Percentiles rank a stretch among this genome's conserved stretches.
Conservation (phyloP, 208 protist species). For the Herpetomonas muscarum region DNA sequence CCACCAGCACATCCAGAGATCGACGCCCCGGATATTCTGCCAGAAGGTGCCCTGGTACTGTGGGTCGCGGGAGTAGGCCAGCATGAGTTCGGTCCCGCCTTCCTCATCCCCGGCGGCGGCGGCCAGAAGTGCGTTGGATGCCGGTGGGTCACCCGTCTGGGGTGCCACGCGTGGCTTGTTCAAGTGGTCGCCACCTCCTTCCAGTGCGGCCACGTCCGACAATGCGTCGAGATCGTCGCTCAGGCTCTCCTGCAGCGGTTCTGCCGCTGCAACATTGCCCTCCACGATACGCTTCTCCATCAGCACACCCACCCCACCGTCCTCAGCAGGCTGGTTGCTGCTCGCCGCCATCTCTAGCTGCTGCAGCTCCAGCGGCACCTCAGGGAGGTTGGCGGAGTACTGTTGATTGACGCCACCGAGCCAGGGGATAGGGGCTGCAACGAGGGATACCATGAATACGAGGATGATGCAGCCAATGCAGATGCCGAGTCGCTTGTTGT, state of each 20-base stretch:
- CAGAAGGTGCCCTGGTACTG: slow-evolving; percentile 61
- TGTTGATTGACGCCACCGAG: slow-evolving; percentile 46
- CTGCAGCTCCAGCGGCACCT: slow-evolving; percentile 8
- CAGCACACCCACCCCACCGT: background rate
- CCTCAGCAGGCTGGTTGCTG: background rate
- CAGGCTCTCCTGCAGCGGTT: background rate
- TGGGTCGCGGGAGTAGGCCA: slow-evolving; percentile 28
- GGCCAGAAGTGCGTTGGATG: too few species aligned
- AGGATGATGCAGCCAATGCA: slow-evolving; percentile 40
- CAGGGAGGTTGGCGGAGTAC: slow-evolving; percentile 16
- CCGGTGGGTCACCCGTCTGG: too few species aligned
- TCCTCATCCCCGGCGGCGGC: background rate
- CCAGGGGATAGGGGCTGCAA: slow-evolving; percentile 29
- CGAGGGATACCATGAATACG: slow-evolving; percentile 18
- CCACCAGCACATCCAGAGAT: slow-evolving; percentile 59
- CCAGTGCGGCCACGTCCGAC: too few species aligned
- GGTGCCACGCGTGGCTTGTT: too few species aligned
- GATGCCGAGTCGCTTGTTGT: slow-evolving; percentile 21
- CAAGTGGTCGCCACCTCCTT: too few species aligned
- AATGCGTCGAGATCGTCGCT: too few species aligned
- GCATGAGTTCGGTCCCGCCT: slow-evolving; percentile 15
- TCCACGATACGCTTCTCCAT: slow-evolving; percentile 1
- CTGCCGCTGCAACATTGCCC: background rate
- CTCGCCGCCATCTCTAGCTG: background rate
- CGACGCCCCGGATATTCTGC: slow-evolving; percentile 27